These are phyloP conservation scores for Candida chilensis DNA, from an alignment of 805 yeast species.

Conservation along the genomic window DNA sequence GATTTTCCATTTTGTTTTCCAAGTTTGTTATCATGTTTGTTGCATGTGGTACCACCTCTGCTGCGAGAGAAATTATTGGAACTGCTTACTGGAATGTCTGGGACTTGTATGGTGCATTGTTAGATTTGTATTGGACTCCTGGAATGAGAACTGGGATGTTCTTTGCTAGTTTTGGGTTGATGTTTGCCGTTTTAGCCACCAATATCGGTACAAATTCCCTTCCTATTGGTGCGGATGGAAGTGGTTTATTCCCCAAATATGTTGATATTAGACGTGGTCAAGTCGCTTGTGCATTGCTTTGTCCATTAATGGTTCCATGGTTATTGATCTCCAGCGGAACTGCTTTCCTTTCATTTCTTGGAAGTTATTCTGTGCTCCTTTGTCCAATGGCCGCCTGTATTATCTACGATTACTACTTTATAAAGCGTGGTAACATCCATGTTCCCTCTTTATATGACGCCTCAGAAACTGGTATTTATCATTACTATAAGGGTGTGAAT, in stretches of 20 bases:
- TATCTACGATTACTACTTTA: conserved; percentile 8
- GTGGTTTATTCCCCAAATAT: conserved; percentile 14
- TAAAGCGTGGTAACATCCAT: conserved; percentile 10
- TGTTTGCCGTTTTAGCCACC: conserved; percentile 7
- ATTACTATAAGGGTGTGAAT: too few relatives aligned
- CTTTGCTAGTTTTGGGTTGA: conserved; percentile 7
- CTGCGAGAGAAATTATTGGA: conserved; percentile 3
- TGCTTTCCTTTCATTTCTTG: conserved; percentile 8
- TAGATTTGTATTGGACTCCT: conserved; percentile 14
- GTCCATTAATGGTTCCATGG: conserved; percentile 13
- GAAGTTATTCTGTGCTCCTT: conserved; percentile 10
- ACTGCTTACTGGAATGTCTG: conserved; percentile 15
- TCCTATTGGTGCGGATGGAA: conserved; percentile 15
- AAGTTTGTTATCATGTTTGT: conserved; percentile 1
- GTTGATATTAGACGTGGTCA: conserved; percentile 13
- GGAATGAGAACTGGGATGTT: conserved; percentile 13
- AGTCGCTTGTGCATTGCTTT: conserved; percentile 7
- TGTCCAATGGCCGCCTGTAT: conserved; percentile 9
- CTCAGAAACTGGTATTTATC: conserved; percentile 6
- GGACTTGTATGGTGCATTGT: conserved; percentile 12
- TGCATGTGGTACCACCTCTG: conserved; percentile 1
- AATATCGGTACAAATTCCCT: conserved; percentile 18
- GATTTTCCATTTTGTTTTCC: not conserved
- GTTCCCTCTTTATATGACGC: conserved; percentile 9
- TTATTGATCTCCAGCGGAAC: conserved; percentile 8